Base-by-base conservation (phyloP, 2,329 filamentous ascomycete genomes). In the Tolypocladium amazonense region DNA sequence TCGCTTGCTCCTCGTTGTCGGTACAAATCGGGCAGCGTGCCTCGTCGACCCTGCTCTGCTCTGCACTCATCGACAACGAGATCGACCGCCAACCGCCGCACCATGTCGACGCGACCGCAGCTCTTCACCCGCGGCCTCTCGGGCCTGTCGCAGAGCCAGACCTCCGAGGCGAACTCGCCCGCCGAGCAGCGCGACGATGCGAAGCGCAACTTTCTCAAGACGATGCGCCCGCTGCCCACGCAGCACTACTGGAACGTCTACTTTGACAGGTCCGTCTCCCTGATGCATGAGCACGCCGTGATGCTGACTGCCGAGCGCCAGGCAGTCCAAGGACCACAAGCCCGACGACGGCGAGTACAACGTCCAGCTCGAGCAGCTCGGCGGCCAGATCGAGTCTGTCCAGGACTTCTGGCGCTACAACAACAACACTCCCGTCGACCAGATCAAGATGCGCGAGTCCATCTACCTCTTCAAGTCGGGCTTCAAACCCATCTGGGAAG, bases 351-450 rank as follows among this genome's bases (percentile, higher is more conserved):
- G 73, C 63, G 72, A 75, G 64, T 85, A 85, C 73, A 76, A 80
- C 60, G 76, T 74, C 58, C 75, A 82, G 64, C 80, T 88, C 54
- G 83, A 87, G 70, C 80, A 86, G 75, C 80, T 88, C 27, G 83
- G 81, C 67, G 75, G 76, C 56, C 81, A 84, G 73, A 87, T 92
- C 73, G 88, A 90, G 77, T 90, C 88, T 25, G 84, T 92, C 52
- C 89, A 92, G 81, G 90, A 92, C 71, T 92, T 92, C 73, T 92
- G 89, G 85, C 83, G 88, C 62, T 88, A 91, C 76, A 85, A 86
- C 77, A 92, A 92, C 76, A 91, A 92, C 74, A 89, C 87, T 45
- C 88, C 88, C 20, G 86, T 90, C 68, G 83, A 87, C 61, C 83
- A 87, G 71, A 86, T 92, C 73, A 87, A 87, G 73, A 85, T 89